Base-by-base conservation (phyloP, 2,329 filamentous ascomycete genomes). In the Neonectria sp. region DNA sequence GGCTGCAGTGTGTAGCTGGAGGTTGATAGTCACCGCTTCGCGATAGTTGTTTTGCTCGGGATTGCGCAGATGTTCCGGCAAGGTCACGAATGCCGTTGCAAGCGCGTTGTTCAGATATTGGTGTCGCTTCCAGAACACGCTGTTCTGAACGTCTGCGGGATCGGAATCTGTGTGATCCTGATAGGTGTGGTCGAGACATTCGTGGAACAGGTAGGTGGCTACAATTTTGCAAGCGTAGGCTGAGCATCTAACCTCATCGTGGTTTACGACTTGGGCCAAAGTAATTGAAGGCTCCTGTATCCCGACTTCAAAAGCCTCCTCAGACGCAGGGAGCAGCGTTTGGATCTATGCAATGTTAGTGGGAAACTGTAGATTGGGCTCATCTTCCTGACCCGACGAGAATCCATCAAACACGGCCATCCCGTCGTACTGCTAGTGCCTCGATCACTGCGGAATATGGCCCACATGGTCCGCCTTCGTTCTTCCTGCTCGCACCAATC, bases 381-480 rank as follows among this genome's bases (percentile, higher is more conserved):
- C 25, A 4, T 45, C 13, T 7, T 15, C 21, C 69, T 68, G 17
- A 85, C 86, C 70, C 95, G 92, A 76, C 83, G 83, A 68, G 93
- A 88, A 71, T 97, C 91, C 48, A 97, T 89, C 12, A 90, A 83
- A 84, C 93, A 91, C 0, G 95, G 94, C 95, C 95, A 97, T 2
- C 94, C 94, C 3, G 94, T 96, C 15, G 93, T 94, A 52, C 95
- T 92, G 75, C 92, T 95, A 2, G 92, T 91, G 79, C 95, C 95
- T 52, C 93, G 88, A 78, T 97, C 95, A 35, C 91, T 85, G 73
- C 90, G 92, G 73, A 95, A 97, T 0, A 90, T 86, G 73, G 90
- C 87, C 95, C 95, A 97, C 72, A 97, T 95, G 0, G 92, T 91
- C 68, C 95, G 87, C 60, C 95, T 86, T 61, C 95, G 86, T 79